Conservation (phyloP, 208 protist species). For the Wallacemonas rigidus region DNA sequence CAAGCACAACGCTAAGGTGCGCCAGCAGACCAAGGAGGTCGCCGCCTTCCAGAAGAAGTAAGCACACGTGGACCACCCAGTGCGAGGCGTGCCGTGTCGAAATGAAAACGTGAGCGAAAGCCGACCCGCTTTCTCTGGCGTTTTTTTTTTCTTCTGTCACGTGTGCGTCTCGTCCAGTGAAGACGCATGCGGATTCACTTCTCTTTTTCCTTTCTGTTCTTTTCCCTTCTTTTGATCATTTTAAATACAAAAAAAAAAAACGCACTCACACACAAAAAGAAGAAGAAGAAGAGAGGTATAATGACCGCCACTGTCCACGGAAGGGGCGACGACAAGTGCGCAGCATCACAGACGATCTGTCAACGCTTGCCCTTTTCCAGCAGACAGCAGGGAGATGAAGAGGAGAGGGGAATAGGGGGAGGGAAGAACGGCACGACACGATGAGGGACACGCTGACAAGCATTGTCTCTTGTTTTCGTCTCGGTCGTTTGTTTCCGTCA, state of each 20-base stretch:
- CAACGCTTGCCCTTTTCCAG: too few species aligned
- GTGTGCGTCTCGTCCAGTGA: not conserved
- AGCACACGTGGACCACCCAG: not conserved
- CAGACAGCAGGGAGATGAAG: too few species aligned
- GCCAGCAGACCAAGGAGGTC: slow-evolving; percentile 77
- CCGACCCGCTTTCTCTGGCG: not conserved
- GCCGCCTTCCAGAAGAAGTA: slow-evolving; percentile 64
- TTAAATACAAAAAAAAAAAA: slow-evolving; percentile 8
- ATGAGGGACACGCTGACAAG: too few species aligned
- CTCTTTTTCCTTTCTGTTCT: slow-evolving; percentile 16
- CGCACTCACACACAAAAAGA: slow-evolving; percentile 11
- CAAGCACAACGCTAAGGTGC: slow-evolving; percentile 67
- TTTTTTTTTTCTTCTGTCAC: slow-evolving; percentile 14
- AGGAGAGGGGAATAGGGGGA: too few species aligned
- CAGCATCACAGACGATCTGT: too few species aligned
- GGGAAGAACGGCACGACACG: too few species aligned
- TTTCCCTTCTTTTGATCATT: slow-evolving; percentile 16
- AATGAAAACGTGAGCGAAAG: not conserved
- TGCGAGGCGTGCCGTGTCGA: too few species aligned
- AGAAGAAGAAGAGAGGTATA: not conserved
- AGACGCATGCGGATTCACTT: not conserved
- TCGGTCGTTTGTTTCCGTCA: too few species aligned
- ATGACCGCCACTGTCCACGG: not conserved
- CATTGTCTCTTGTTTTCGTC: too few species aligned
- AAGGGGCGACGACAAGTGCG: too few species aligned